Evolutionary conservation across 768 basidiomycete species (phyloP).

Genomic region (Xerocomellus intermedius): DNA sequence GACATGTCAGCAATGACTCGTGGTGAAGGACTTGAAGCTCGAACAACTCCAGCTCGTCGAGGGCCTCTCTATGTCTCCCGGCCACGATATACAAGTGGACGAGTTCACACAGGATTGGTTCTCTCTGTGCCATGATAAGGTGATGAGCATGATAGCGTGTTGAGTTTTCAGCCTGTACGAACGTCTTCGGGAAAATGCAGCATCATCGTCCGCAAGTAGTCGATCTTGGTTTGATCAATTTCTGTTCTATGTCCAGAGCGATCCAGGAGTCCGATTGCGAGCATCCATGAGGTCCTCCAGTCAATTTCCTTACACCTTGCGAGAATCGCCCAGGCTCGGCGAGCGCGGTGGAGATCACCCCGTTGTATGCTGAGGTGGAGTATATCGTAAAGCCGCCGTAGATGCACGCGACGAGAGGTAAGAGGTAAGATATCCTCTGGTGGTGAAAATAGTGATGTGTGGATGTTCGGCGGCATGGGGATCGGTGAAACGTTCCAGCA

Average conservation of each 20-base stretch:
- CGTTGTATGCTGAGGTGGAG: conserved; percentile 70
- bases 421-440: conserved; percentile 47
- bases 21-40: conserved; percentile 21
- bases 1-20: not conserved
- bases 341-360: conserved; percentile 61
- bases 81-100: conserved; percentile 62
- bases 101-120: conserved; percentile 72
- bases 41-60: conserved; percentile 86
- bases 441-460: conserved; percentile 62
- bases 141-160: conserved; percentile 11
- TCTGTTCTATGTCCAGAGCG: conserved; percentile 30
- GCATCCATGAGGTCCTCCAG: conserved; percentile 73
- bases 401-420: conserved; percentile 65
- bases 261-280: conserved; percentile 57
- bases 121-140: conserved; percentile 49
- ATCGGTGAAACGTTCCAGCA: not conserved
- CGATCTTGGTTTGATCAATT: conserved; percentile 39
- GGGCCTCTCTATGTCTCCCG: conserved; percentile 61
- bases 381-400: conserved; percentile 73
- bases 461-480: conserved; percentile 28
- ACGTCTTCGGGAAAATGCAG: conserved; percentile 67
- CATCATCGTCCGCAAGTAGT: conserved; percentile 72
- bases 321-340: conserved; percentile 71
- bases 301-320: conserved; percentile 73
- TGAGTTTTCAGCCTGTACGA: conserved; percentile 24